These are phyloP conservation scores for Eucalyptus cladocalyx DNA, from an alignment of 345 rosid genomes.

Conservation along the genomic window DNA sequence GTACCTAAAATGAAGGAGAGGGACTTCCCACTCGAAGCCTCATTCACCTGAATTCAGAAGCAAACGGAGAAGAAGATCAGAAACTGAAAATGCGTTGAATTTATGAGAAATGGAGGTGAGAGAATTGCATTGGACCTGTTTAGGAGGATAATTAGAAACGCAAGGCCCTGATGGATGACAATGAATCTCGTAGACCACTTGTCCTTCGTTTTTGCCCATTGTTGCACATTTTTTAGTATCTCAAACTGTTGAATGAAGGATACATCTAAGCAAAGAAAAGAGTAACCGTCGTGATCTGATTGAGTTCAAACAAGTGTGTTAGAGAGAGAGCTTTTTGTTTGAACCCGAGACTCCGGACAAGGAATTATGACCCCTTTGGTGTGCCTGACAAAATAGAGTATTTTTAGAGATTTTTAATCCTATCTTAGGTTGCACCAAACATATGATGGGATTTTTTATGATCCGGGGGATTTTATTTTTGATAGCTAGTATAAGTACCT, in stretches of 20 bases:
- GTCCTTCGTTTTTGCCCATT: not conserved
- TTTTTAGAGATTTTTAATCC: not conserved
- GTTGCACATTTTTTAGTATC: not conserved
- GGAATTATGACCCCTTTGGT: not conserved
- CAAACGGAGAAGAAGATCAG: no score
- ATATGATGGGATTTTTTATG: no score
- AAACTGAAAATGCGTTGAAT: no score
- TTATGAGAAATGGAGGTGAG: no score
- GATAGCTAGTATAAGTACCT: no score
- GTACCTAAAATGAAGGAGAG: no score
- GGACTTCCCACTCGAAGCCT: no score
- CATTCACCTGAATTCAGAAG: no score
- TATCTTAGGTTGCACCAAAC: no score
- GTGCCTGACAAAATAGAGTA: not conserved
- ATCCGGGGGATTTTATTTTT: no score
- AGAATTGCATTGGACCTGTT: not conserved
- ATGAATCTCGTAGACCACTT: not conserved
- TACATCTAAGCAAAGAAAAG: not conserved
- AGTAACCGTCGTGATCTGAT: not conserved
- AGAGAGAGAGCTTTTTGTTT: not conserved
- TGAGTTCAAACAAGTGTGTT: not conserved
- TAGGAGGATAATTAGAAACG: not conserved
- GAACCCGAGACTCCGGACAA: no score
- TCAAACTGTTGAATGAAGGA: not conserved
- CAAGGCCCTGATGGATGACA: not conserved